Percentiles rank a stretch among this genome's conserved stretches.
Evolutionary conservation across 768 basidiomycete genomes (phyloP).

Genomic region (Suillus decipiens): DNA sequence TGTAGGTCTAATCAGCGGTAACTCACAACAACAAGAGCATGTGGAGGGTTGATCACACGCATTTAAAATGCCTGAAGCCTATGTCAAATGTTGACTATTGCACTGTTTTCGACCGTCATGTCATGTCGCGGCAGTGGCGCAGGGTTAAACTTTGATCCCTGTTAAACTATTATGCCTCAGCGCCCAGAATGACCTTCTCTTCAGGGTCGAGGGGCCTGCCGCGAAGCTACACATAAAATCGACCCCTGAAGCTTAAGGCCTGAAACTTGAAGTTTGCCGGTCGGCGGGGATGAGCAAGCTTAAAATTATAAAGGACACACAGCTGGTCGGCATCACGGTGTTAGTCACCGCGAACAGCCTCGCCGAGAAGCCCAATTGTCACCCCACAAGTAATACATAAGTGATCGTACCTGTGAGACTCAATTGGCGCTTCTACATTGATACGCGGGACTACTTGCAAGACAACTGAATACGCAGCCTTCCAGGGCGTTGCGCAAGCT

Average conservation of each 20-base stretch:
- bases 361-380: background rate
- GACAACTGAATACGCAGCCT: background rate
- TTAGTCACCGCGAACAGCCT: background rate
- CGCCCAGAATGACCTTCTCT: background rate
- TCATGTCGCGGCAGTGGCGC: background rate
- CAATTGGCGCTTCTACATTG: background rate
- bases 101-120: background rate
- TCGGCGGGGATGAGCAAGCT: constrained; percentile 4
- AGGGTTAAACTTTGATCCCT: constrained; percentile 1
- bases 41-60: background rate
- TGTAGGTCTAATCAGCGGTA: background rate
- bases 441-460: background rate
- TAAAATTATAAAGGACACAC: constrained; percentile 1
- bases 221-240: background rate
- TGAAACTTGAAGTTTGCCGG: background rate
- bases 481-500: background rate
- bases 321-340: background rate
- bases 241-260: background rate
- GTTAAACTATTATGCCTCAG: background rate
- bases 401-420: background rate
- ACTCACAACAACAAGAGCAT: background rate
- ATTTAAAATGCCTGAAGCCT: background rate
- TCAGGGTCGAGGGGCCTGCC: background rate
- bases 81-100: background rate
- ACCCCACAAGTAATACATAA: background rate